Evolutionary conservation across 257 asterid genomes (phyloP).

Genomic region (Verbascum thapsus): DNA sequence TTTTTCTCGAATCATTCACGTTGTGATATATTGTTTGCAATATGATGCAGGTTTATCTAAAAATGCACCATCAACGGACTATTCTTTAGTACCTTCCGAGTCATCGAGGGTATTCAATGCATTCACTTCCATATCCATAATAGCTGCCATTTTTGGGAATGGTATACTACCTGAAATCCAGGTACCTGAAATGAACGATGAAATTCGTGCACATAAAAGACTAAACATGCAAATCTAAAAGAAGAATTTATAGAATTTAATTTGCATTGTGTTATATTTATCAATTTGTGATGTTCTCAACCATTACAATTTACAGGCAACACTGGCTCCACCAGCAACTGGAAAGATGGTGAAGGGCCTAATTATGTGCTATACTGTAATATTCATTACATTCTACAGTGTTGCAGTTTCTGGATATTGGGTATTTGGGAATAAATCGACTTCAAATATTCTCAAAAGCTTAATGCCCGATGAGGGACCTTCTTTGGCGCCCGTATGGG

Average conservation of each 20-base stretch:
- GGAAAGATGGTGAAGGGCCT: constrained; percentile 98
- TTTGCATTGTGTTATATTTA: neutral
- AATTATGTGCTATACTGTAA: constrained; percentile 85
- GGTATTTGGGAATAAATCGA: constrained; percentile 84
- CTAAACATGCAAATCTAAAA: too few relatives aligned
- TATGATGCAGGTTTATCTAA: constrained; percentile 56
- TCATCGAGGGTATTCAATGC: constrained; percentile 69
- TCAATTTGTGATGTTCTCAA: too few relatives aligned
- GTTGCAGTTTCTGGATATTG: constrained; percentile 90
- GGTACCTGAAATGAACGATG: too few relatives aligned
- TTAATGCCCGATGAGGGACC: constrained; percentile 79
- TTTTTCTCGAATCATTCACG: too few relatives aligned
- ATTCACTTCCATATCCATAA: constrained; percentile 86
- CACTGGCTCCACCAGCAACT: constrained; percentile 91
- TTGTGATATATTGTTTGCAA: constrained; percentile 17
- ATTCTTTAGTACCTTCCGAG: constrained; percentile 65
- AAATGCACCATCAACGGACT: constrained; percentile 74
- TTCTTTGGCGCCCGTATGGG: constrained; percentile 73
- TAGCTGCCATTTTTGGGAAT: constrained; percentile 93
- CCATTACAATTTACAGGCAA: too few relatives aligned
- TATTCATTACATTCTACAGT: constrained; percentile 80
- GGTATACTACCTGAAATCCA: constrained; percentile 97
- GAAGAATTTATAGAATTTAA: neutral
- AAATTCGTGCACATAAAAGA: too few relatives aligned
- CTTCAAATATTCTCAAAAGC: constrained; percentile 77